Evolutionary conservation across 768 basidiomycete genomes (phyloP), one percentile per base, ranked within the genome.

Genomic region (Serendipita indica): DNA sequence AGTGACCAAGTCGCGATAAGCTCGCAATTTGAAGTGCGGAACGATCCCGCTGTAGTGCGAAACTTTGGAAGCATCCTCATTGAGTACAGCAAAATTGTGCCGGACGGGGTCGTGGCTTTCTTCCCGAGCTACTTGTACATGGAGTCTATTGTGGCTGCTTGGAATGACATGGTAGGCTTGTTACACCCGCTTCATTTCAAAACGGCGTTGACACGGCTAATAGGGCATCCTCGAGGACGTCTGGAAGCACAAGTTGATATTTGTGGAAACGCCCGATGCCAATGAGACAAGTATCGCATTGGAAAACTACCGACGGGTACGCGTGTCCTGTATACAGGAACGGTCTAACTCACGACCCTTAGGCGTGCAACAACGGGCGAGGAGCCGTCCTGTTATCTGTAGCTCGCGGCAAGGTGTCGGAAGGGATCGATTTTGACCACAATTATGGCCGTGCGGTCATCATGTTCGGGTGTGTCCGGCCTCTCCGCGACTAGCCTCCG

Each of bases 391-490:
- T 99, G 30, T 75, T 99, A 37, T 97, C 96, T 22, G 96, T 99
- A 33, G 96, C 96, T 28, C 83, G 96, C 74, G 96, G 96, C 2
- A 99, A 99, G 70, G 96, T 99, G 0, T 98, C 96, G 0, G 96
- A 99, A 71, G 96, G 96, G n/a, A 99, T 99, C 66, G 96, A 99
- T 81, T 99, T 99, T 67, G 96, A 99, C 69, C 96, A 99, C 71
- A 97, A 99, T 69, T 99, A 98, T 68, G 96, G 96, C 1, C 80
- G 96, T 54, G 96, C 96, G 64, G 92, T 98, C 68, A 91, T 99
- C 69, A 97, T 99, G 96, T 98, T 99, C 73, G 96, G 96, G 89
- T 91, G 69, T 58, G 77, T 69, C 70, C 64, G 7, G 66, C 52
- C 16, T 30, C 30, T n/a, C 54, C n/a, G 39, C 1, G 13, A 6